Percentiles rank a stretch among this genome's conserved stretches.
Conservation (phyloP, 768 basidiomycete species). For the Daedaleopsis sinensis region DNA sequence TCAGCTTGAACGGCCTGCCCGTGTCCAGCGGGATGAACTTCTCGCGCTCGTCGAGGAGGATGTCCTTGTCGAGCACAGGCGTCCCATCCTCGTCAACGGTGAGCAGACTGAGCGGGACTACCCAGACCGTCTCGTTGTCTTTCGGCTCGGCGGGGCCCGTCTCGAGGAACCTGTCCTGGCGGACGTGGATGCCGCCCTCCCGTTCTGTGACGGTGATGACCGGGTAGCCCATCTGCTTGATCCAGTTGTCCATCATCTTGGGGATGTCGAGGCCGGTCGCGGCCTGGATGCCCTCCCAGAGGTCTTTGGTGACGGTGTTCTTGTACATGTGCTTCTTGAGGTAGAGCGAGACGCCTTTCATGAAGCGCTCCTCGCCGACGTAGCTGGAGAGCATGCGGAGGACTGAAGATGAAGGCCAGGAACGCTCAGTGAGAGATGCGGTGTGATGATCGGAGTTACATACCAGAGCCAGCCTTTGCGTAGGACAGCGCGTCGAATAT, state of each 20-base stretch:
- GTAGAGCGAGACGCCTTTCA: conserved; percentile 88
- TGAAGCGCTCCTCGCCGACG: conserved; percentile 87
- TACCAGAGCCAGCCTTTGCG: conserved; percentile 81
- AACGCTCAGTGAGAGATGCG: no score
- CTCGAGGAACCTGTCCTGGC: conserved; percentile 92
- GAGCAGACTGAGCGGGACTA: conserved; percentile 67
- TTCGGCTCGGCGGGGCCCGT: conserved; percentile 76
- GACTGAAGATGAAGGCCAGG: conserved; percentile 45
- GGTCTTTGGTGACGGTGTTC: conserved; percentile 82
- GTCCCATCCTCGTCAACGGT: conserved; percentile 63
- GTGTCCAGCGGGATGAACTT: conserved; percentile 74
- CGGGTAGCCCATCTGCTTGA: conserved; percentile 88
- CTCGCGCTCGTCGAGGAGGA: conserved; percentile 71
- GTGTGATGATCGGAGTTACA: no score
- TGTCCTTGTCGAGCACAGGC: conserved; percentile 56
- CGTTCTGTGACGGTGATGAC: conserved; percentile 85
- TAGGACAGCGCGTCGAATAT: conserved; percentile 92
- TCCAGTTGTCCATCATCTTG: conserved; percentile 90
- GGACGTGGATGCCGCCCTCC: conserved; percentile 68
- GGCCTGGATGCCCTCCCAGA: conserved; percentile 84
- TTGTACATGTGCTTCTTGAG: conserved; percentile 86
- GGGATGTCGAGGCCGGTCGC: conserved; percentile 77
- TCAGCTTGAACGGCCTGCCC: conserved; percentile 83
- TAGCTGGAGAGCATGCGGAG: conserved; percentile 90
- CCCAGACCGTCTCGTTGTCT: conserved; percentile 92